Evolutionary conservation across 2,329 filamentous ascomycete genomes (phyloP).

Genomic region (Alternaria sp.): DNA sequence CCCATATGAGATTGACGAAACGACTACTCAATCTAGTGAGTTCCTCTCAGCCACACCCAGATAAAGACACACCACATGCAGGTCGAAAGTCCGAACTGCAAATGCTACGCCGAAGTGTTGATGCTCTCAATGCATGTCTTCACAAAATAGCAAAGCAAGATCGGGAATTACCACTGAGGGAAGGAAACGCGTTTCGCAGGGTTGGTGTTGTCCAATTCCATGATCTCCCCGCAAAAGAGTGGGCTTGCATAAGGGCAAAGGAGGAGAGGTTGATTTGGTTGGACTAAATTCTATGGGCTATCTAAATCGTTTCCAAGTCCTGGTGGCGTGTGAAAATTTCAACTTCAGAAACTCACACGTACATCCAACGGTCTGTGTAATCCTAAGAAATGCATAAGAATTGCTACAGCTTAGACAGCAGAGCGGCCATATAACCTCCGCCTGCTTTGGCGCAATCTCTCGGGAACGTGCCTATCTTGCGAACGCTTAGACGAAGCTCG

Average conservation of each 20-base stretch:
- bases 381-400: background rate
- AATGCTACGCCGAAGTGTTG: too few relatives aligned
- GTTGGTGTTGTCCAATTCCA: too few relatives aligned
- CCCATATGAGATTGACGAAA: too few relatives aligned
- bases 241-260: background rate
- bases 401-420: slow-evolving; percentile 22
- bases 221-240: too few relatives aligned
- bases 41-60: too few relatives aligned
- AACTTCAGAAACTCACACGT: background rate
- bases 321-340: background rate
- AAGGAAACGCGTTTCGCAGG: too few relatives aligned
- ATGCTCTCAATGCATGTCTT: too few relatives aligned
- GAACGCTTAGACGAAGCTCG: slow-evolving; percentile 26
- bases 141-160: too few relatives aligned
- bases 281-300: background rate
- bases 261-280: background rate
- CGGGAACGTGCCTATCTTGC: slow-evolving; percentile 26
- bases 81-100: too few relatives aligned
- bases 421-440: slow-evolving; percentile 31
- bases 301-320: background rate
- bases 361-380: background rate
- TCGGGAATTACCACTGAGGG: too few relatives aligned
- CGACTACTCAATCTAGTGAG: too few relatives aligned
- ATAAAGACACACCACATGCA: too few relatives aligned
- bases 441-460: slow-evolving; percentile 31